phyloP scores from a whole-genome alignment of 2,329 filamentous ascomycete species.

The Penicillium verrucosum region DNA sequence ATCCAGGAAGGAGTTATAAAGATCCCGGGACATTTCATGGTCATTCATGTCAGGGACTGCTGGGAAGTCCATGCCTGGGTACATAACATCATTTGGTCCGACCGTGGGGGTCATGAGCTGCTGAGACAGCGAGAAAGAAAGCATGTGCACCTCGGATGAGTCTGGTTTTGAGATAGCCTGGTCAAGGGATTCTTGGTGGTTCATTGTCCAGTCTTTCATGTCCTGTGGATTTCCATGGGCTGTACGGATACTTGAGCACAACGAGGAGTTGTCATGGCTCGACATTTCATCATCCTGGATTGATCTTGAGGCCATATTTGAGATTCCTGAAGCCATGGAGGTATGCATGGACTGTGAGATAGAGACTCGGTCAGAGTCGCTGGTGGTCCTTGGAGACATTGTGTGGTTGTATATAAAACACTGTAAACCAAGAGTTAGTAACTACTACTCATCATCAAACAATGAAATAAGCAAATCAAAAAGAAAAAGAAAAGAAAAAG shows the following conservation, averaged over 20 bases:
- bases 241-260: constrained; percentile 40
- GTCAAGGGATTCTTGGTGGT: constrained; percentile 40
- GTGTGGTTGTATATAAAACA: constrained; percentile 27
- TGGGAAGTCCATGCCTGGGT: constrained; percentile 40
- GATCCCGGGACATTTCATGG: constrained; percentile 41
- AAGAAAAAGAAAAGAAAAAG: constrained; percentile 6
- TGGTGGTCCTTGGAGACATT: constrained; percentile 41
- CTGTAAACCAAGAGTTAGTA: constrained; percentile 36
- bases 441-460: constrained; percentile 22
- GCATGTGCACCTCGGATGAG: constrained; percentile 42
- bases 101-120: constrained; percentile 39
- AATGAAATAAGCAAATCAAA: constrained; percentile 12
- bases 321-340: constrained; percentile 37
- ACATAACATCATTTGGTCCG: constrained; percentile 40
- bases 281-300: constrained; percentile 45
- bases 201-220: constrained; percentile 40
- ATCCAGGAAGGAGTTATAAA: constrained; percentile 40
- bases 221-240: constrained; percentile 36
- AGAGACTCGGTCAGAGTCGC: constrained; percentile 37
- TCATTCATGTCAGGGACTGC: constrained; percentile 37
- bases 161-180: constrained; percentile 38
- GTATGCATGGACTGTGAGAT: constrained; percentile 37
- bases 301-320: constrained; percentile 39
- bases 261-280: constrained; percentile 42
- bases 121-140: constrained; percentile 43